phyloP scores from a whole-genome alignment of 371 early-diverging fungal species.

The Blastocladiella emersonii region DNA sequence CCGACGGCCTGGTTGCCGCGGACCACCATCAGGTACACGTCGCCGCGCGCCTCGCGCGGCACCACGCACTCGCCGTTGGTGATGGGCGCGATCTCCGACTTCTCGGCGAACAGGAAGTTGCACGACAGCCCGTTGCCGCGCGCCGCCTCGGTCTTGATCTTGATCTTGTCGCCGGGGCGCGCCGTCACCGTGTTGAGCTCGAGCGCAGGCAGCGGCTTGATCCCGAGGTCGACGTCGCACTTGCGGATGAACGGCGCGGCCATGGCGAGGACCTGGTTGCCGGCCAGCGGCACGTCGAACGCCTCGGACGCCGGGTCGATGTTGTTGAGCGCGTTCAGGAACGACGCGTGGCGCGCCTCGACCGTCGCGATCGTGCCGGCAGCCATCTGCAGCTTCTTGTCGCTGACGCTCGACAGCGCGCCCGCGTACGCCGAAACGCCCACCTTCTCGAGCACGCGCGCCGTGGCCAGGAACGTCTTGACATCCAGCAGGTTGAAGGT shows the following conservation, averaged over 20 bases:
- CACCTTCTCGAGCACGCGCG: conserved; percentile 24
- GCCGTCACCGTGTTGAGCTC: neutral
- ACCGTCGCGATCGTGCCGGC: neutral
- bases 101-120: neutral
- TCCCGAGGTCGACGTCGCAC: neutral
- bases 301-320: neutral
- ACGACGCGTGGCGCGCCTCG: neutral
- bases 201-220: neutral
- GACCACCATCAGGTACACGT: neutral
- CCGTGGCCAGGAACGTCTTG: conserved; percentile 18
- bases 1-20: neutral
- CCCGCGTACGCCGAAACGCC: conserved; percentile 32
- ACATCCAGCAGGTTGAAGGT: conserved; percentile 22
- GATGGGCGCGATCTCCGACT: neutral
- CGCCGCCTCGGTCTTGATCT: neutral
- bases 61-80: neutral
- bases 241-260: neutral
- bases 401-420: conserved; percentile 7
- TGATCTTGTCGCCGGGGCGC: neutral
- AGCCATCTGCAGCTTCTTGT: neutral
- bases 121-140: neutral
- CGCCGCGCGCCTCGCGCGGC: neutral
- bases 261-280: neutral
- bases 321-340: neutral
- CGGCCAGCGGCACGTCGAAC: neutral